Base-by-base conservation (phyloP, 2,329 filamentous ascomycete species). In the Ustulina deusta region DNA sequence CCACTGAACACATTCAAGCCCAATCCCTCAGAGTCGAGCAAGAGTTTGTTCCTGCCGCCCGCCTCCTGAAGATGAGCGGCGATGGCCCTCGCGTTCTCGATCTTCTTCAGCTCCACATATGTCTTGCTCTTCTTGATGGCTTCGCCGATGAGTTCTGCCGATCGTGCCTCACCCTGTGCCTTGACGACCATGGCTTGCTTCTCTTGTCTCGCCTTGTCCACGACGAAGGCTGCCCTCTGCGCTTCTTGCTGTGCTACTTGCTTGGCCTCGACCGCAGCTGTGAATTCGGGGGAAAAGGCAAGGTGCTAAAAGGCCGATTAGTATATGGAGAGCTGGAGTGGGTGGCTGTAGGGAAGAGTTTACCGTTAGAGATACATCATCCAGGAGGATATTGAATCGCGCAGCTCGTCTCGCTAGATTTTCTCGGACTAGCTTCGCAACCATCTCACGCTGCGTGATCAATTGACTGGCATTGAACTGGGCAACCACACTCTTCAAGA, bases 121-220 rank as follows among this genome's bases (percentile, higher is more conserved):
- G 93, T 92, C 84, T 94, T 92, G 85, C 88, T 97, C 91, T 98
- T 99, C 93, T 98, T 99, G 90, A 99, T 97, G 69, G 96, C 96
- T 61, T 99, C 96, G 82, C 96, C 96, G 77, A 99, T 97, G 72
- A 99, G 90, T 84, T 99, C 94, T 54, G 96, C 96, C 44, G 96
- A 98, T 73, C 96, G 93, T 57, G 96, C 96, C 85, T 99, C 96
- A 93, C 96, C 96, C 89, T 98, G 96, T 3, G 96, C 96, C 83
- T 94, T 93, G 79, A 99, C 96, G 63, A 99, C 94, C 85, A 94
- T 97, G 76, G 96, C 96, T 84, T 99, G 96, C 87, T 99, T 99
- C 88, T 99, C 96, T 83, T 99, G 96, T 74, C 96, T 91, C 61
- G 96, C 96, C 85, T 98, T 97, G 90, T 99, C 96, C 73, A 99